These are phyloP conservation scores for Colletotrichum acutatum DNA, from an alignment of 2,329 filamentous ascomycete genomes.

Conservation along the genomic window DNA sequence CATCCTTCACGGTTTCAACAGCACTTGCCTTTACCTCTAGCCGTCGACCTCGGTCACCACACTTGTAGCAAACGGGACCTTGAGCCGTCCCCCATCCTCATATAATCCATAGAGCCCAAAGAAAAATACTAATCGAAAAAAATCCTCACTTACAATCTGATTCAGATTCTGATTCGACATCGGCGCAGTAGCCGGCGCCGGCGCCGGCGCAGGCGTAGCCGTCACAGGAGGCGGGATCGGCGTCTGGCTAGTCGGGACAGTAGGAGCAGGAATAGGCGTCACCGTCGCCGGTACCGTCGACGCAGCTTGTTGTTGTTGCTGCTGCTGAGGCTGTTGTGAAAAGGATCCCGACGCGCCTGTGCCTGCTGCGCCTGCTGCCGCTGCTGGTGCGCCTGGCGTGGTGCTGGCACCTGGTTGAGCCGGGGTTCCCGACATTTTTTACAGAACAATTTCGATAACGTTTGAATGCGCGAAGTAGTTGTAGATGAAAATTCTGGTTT, in stretches of 20 bases:
- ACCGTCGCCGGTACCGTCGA: conserved; percentile 30
- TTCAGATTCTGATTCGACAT: conserved; percentile 93
- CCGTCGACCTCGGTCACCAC: background rate
- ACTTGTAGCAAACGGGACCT: too few relatives aligned
- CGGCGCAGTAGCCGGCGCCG: conserved; percentile 44
- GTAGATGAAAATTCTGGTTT: background rate
- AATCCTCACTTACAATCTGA: conserved; percentile 81
- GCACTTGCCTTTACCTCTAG: background rate
- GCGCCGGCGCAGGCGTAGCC: conserved; percentile 33
- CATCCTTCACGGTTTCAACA: background rate
- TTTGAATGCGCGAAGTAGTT: too few relatives aligned
- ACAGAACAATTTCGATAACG: background rate
- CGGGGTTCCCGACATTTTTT: conserved; percentile 25
- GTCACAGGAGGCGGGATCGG: conserved; percentile 37
- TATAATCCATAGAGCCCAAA: background rate
- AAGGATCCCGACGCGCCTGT: conserved; percentile 21
- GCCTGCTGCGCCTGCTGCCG: background rate
- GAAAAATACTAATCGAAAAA: background rate
- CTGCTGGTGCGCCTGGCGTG: conserved; percentile 11
- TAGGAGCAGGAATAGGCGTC: conserved; percentile 43
- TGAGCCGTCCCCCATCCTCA: too few relatives aligned
- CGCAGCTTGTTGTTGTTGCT: conserved; percentile 4
- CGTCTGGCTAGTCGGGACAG: conserved; percentile 40
- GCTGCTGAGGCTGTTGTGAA: conserved; percentile 22
- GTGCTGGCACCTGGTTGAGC: conserved; percentile 22